A percentile compares a stretch with the other conserved stretches of the same genome.
Evolutionary conservation across 768 basidiomycete species (phyloP).

Genomic region (Pisolithus albus): DNA sequence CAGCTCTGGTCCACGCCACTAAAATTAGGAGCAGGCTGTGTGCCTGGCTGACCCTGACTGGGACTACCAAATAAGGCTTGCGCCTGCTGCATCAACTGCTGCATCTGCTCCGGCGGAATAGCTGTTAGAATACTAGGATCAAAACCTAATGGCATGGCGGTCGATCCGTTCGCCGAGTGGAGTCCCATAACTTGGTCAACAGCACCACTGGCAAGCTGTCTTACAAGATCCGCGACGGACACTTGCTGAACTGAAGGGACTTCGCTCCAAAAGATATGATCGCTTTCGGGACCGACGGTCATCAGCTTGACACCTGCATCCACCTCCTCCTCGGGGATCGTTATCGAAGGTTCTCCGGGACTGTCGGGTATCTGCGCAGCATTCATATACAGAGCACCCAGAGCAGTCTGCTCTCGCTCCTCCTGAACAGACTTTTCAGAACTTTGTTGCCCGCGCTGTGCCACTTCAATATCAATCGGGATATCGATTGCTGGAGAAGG

Average conservation of each 20-base stretch:
- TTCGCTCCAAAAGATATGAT: constrained; percentile 58
- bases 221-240: constrained; percentile 66
- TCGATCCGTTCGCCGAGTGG: constrained; percentile 24
- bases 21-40: constrained; percentile 27
- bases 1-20: constrained; percentile 35
- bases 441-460: constrained; percentile 58
- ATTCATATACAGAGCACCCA: constrained; percentile 69
- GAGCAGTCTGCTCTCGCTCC: constrained; percentile 69
- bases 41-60: constrained; percentile 24
- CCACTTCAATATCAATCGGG: constrained; percentile 47
- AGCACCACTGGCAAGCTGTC: constrained; percentile 48
- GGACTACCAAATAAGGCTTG: constrained; percentile 21
- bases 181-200: constrained; percentile 33
- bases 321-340: constrained; percentile 62
- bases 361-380: constrained; percentile 69
- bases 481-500: constrained; percentile 50
- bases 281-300: constrained; percentile 63
- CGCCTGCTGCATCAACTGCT: constrained; percentile 48
- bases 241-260: constrained; percentile 24
- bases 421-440: constrained; percentile 66
- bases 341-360: constrained; percentile 58
- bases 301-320: constrained; percentile 58
- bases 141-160: constrained; percentile 29
- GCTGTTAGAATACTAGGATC: constrained; percentile 38
- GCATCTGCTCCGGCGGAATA: constrained; percentile 53